Base-by-base conservation (phyloP, 1,284 basidiomycete species). In the Ceratobasidium sp. region DNA sequence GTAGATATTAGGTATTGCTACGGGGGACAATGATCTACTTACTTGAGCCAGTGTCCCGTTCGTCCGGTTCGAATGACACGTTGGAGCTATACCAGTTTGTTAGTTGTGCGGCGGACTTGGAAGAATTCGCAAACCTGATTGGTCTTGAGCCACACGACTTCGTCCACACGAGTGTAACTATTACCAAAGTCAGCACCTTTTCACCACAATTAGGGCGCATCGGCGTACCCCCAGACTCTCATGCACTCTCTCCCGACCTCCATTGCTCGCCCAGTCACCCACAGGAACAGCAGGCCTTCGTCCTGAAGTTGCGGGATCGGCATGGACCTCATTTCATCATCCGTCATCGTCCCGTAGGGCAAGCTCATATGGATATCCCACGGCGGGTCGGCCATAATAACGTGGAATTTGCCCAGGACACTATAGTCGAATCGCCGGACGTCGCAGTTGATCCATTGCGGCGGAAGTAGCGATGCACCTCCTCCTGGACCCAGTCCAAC, bases 281-380 rank as follows among this genome's bases (percentile, higher is more conserved):
- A 99, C 20, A 99, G 84, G 76, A 97, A 98, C 25, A 99, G 84
- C 17, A 99, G 82, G 0, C 96, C 96, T 78, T 98, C 94, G 69
- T 98, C 93, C 79, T 99, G 96, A 22, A 99, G 84, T 49, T 87
- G 82, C 0, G 96, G 93, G 13, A 99, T 91, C 0, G 96, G 95
- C 87, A 99, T 94, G 6, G 90, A 88, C n/a, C 94, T 88, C 94
- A 99, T 97, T 79, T 98, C 96, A 76, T 98, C 96, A 77, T 98
- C 95, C 1, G 95, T 96, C 92, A 99, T 94, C 0, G 96, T 98
- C 2, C 96, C 97, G 73, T 98, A 99, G 0, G 96, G 96, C 45
- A 99, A 92, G 72, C 91, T 93, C 94, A 96, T 96, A 76, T 96
- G 94, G 72, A 96, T 96, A 79, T 96, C 94, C 96, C 95, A 99